Percentiles rank a stretch among this genome's conserved stretches.
Conservation (phyloP, 164 flowering plant genomes). For the Stephania cephalantha region DNA sequence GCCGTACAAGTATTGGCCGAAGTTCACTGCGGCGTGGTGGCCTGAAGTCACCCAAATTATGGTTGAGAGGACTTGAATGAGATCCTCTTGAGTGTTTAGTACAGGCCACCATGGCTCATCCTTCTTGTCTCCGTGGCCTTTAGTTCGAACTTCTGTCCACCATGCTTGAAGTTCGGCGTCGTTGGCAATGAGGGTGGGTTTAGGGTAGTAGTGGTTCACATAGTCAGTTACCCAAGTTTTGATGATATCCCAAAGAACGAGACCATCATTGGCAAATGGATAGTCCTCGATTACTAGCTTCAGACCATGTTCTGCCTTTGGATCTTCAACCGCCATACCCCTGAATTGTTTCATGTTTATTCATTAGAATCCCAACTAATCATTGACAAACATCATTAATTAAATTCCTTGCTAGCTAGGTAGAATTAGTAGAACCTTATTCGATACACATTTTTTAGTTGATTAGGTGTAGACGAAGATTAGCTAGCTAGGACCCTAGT, state of each 20-base stretch:
- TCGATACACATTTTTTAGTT: background rate
- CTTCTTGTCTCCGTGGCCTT: conserved; percentile 72
- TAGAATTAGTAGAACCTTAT: background rate
- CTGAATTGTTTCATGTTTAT: conserved; percentile 25
- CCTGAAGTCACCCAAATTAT: conserved; percentile 67
- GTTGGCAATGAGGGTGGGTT: conserved; percentile 31
- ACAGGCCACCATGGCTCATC: conserved; percentile 81
- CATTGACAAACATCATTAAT: background rate
- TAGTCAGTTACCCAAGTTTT: conserved; percentile 69
- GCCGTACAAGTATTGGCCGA: conserved; percentile 58
- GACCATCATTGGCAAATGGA: conserved; percentile 84
- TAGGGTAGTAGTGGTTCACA: conserved; percentile 55
- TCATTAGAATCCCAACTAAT: background rate
- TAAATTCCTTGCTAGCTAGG: background rate
- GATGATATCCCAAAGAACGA: conserved; percentile 56
- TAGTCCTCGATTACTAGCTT: conserved; percentile 69
- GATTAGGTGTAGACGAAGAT: too few species aligned
- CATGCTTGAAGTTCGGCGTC: conserved; percentile 76
- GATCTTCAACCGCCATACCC: conserved; percentile 63
- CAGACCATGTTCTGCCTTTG: conserved; percentile 47
- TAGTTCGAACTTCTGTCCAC: conserved; percentile 68
- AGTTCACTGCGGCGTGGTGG: conserved; percentile 81
- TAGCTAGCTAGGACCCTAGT: too few species aligned
- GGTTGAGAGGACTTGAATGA: conserved; percentile 43
- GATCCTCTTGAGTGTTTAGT: conserved; percentile 37